Percentiles rank a stretch among this genome's conserved stretches.
phyloP scores from a whole-genome alignment of 169 alveolate species.

The Plasmodium blacklocki region DNA sequence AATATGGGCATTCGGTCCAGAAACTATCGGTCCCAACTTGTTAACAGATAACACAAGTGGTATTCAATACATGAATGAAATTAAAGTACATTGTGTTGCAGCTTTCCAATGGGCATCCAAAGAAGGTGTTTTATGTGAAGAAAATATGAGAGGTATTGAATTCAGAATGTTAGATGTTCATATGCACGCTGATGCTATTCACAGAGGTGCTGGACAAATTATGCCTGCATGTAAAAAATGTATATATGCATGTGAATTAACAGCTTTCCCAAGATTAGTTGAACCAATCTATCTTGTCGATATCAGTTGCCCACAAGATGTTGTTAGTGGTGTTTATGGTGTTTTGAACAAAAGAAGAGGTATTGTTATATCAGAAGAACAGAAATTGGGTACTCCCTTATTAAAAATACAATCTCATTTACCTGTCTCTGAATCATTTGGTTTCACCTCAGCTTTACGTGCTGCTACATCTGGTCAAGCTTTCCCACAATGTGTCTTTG shows the following conservation, averaged over 20 bases:
- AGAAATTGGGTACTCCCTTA: constrained; percentile 98
- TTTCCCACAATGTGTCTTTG: constrained; percentile 99
- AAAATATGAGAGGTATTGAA: constrained; percentile 98
- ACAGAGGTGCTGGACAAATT: constrained; percentile 99
- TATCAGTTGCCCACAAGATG: constrained; percentile 97
- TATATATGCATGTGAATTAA: constrained; percentile 97
- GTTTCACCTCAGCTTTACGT: constrained; percentile 99
- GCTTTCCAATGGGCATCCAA: constrained; percentile 99
- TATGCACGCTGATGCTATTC: constrained; percentile 99
- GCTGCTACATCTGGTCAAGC: constrained; percentile 99
- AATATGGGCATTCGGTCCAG: constrained; percentile 99
- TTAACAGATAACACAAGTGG: constrained; percentile 98
- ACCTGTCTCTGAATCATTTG: constrained; percentile 99
- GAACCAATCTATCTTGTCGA: constrained; percentile 99
- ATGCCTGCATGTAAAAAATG: constrained; percentile 98
- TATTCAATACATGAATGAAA: constrained; percentile 98
- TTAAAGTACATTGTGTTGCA: constrained; percentile 98
- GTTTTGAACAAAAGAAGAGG: constrained; percentile 98
- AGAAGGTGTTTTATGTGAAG: constrained; percentile 99
- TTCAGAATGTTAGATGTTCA: constrained; percentile 98
- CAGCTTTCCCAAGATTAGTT: constrained; percentile 97
- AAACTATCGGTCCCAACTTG: constrained; percentile 98
- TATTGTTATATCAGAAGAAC: constrained; percentile 97
- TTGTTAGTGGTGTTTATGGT: constrained; percentile 98
- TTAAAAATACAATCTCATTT: constrained; percentile 97